Conservation (phyloP, 1,139 yeast species). For the Casaregolazyma suthepensis region DNA sequence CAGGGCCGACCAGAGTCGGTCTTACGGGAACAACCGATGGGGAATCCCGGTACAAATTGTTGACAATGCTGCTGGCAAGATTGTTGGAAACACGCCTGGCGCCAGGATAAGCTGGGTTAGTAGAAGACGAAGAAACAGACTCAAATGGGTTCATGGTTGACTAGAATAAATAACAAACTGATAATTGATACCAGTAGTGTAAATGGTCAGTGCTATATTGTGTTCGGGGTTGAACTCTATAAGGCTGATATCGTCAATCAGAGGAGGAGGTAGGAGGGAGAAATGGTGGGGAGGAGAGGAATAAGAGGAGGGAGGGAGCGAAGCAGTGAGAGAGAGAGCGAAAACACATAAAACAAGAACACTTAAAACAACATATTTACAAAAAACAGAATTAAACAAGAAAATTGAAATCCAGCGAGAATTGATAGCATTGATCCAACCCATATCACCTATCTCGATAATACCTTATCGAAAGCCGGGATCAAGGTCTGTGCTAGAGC, state of each 20-base stretch:
- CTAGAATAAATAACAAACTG: not conserved
- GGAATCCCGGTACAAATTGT: slow-evolving; percentile 4
- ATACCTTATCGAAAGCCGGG: slow-evolving; percentile 80
- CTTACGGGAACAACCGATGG: slow-evolving; percentile 6
- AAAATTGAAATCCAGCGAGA: not conserved
- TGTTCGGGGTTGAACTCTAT: not conserved
- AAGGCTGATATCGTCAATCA: not conserved
- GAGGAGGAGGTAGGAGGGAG: not conserved
- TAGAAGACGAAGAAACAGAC: not conserved
- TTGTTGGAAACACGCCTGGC: slow-evolving; percentile 2
- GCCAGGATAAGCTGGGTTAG: not conserved
- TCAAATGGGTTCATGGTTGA: not conserved
- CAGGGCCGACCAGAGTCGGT: slow-evolving; percentile 9
- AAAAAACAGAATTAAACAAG: not conserved
- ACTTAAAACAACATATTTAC: slow-evolving; percentile 6
- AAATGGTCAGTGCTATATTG: not conserved
- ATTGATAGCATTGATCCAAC: not conserved
- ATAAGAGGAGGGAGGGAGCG: not conserved
- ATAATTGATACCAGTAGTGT: not conserved
- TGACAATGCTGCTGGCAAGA: slow-evolving; percentile 4
- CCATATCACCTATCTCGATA: slow-evolving; percentile 11
- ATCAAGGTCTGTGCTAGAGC: slow-evolving; percentile 95
- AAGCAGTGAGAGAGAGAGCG: not conserved
- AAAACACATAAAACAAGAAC: not conserved
- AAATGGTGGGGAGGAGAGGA: not conserved